A percentile compares a stretch with the other conserved stretches of the same genome.
Conservation (phyloP, 1,139 yeast genomes). For the Kodamaea ohmeri region DNA sequence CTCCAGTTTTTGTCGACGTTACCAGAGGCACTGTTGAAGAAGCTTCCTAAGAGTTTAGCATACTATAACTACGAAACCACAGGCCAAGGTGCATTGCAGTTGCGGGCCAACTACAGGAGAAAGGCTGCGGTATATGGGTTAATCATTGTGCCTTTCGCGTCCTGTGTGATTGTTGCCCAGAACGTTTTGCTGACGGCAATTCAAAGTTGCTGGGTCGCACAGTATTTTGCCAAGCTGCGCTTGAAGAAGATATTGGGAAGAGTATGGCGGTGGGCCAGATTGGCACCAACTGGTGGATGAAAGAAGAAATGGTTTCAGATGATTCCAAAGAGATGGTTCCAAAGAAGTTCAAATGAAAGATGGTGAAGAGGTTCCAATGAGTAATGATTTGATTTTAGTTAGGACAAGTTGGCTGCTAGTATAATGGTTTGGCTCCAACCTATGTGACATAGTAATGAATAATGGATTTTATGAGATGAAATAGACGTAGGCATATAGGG, state of each 20-base stretch:
- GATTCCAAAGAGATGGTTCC: too few relatives aligned
- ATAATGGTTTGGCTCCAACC: too few relatives aligned
- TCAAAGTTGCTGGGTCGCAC: not conserved
- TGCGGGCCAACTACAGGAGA: slow-evolving; percentile 1
- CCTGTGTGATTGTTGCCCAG: slow-evolving; percentile 4
- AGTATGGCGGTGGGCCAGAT: not conserved
- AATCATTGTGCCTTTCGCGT: slow-evolving; percentile 4
- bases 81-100: not conserved
- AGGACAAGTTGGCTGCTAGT: too few relatives aligned
- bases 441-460: too few relatives aligned
- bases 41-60: slow-evolving; percentile 1
- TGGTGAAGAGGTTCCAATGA: too few relatives aligned
- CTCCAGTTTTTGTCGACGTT: slow-evolving; percentile 4
- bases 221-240: slow-evolving; percentile 1
- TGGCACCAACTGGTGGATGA: not conserved
- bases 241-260: slow-evolving; percentile 1
- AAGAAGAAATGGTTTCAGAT: too few relatives aligned
- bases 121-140: slow-evolving; percentile 3
- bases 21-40: slow-evolving; percentile 2
- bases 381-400: too few relatives aligned
- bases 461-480: too few relatives aligned
- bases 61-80: slow-evolving; percentile 1
- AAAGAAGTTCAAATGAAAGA: too few relatives aligned
- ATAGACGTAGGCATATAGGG: too few relatives aligned
- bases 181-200: slow-evolving; percentile 4